These are phyloP conservation scores for Cordyceps javanica DNA, from an alignment of 2,329 filamentous ascomycete genomes.

Conservation along the genomic window DNA sequence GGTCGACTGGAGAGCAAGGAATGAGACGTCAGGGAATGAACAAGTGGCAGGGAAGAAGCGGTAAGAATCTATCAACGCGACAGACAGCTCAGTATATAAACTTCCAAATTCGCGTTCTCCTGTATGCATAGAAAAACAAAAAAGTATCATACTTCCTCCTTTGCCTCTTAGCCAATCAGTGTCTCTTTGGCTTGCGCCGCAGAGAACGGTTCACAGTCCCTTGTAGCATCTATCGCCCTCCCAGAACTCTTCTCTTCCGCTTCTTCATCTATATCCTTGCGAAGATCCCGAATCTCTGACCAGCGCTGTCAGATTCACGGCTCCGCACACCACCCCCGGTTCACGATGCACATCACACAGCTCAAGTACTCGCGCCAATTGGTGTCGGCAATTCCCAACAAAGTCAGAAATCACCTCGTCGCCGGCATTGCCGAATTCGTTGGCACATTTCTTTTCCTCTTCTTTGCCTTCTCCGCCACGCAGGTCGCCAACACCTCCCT, in stretches of 20 bases:
- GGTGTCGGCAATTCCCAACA: slow-evolving; percentile 14
- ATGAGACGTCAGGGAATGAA: background rate
- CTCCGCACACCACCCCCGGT: no score
- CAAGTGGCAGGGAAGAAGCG: background rate
- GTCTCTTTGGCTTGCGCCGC: no score
- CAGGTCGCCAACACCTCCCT: slow-evolving; percentile 34
- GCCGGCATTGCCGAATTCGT: slow-evolving; percentile 30
- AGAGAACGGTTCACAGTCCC: no score
- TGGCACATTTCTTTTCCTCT: slow-evolving; percentile 37
- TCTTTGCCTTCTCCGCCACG: slow-evolving; percentile 37
- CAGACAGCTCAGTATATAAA: background rate
- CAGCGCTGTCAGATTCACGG: no score
- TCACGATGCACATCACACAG: slow-evolving; percentile 7
- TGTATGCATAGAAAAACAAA: no score
- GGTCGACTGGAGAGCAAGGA: background rate
- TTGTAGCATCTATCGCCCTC: no score
- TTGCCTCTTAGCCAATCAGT: no score
- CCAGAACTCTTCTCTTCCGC: no score
- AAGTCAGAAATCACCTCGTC: slow-evolving; percentile 12
- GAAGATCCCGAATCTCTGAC: no score
- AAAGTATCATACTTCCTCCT: no score
- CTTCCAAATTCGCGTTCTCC: no score
- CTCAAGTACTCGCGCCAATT: slow-evolving; percentile 8
- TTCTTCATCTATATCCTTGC: no score
- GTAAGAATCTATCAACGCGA: background rate